Evolutionary conservation across 73 alveolate genomes (phyloP).

Genomic region (Paramecium biaurelia): DNA sequence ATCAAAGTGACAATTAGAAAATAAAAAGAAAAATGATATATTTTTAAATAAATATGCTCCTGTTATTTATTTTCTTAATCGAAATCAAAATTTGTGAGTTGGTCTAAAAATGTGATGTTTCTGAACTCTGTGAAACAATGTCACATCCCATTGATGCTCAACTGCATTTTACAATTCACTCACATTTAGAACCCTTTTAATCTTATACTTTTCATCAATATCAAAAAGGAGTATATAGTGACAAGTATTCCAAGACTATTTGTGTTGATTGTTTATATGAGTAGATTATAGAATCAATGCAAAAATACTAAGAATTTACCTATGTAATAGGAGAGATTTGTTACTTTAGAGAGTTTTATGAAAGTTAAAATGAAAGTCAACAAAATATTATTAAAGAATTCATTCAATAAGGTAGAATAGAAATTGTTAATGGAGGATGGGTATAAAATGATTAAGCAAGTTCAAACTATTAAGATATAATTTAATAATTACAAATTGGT

Average conservation of each 20-base stretch:
- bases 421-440: slow-evolving; percentile 95
- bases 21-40: slow-evolving; percentile 6
- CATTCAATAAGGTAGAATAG: slow-evolving; percentile 74
- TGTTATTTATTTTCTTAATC: background rate
- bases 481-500: background rate
- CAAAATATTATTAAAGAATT: slow-evolving; percentile 58
- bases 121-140: slow-evolving; percentile 3
- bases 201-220: background rate
- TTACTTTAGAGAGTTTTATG: background rate
- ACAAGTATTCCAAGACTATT: background rate
- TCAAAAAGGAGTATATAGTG: background rate
- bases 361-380: background rate
- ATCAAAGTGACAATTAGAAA: background rate
- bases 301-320: background rate
- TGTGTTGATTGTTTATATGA: background rate
- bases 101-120: background rate
- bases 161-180: background rate
- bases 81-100: background rate
- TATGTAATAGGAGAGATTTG: slow-evolving; percentile 17
- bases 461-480: slow-evolving; percentile 70
- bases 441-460: slow-evolving; percentile 89
- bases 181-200: slow-evolving; percentile 15
- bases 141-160: background rate
- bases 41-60: background rate
- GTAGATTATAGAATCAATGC: background rate